A percentile compares a stretch with the other conserved stretches of the same genome.
These are phyloP conservation scores for Fusarium sulawesiense DNA, from an alignment of 2,329 filamentous ascomycete genomes.

Conservation along the genomic window DNA sequence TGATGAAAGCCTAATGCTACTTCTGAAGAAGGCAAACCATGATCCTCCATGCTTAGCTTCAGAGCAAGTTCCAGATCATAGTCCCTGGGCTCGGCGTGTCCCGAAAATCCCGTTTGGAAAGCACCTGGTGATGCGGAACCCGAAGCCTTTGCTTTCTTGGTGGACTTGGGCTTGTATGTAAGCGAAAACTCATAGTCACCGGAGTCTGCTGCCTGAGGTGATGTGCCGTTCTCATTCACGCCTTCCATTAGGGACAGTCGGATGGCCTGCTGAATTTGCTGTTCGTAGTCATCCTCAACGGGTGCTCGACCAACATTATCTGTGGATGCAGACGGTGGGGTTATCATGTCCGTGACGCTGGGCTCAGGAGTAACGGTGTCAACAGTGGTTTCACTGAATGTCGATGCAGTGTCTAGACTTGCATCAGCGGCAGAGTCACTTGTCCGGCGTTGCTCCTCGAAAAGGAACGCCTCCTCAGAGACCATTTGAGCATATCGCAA, in stretches of 20 bases:
- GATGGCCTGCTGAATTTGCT: slow-evolving; percentile 71
- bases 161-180: slow-evolving; percentile 58
- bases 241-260: slow-evolving; percentile 70
- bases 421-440: slow-evolving; percentile 64
- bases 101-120: slow-evolving; percentile 48
- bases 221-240: slow-evolving; percentile 59
- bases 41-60: slow-evolving; percentile 69
- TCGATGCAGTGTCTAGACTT: slow-evolving; percentile 58
- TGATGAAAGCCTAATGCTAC: slow-evolving; percentile 27
- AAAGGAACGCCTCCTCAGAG: slow-evolving; percentile 68
- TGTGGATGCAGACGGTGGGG: slow-evolving; percentile 32
- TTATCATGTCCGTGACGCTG: slow-evolving; percentile 59
- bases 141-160: slow-evolving; percentile 56
- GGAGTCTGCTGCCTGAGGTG: slow-evolving; percentile 58
- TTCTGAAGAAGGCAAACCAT: slow-evolving; percentile 47
- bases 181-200: slow-evolving; percentile 65
- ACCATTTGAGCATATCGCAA: slow-evolving; percentile 74
- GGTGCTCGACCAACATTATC: slow-evolving; percentile 17
- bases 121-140: slow-evolving; percentile 50
- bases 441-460: slow-evolving; percentile 67
- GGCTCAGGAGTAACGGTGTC: slow-evolving; percentile 67
- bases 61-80: slow-evolving; percentile 71
- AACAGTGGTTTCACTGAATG: slow-evolving; percentile 53
- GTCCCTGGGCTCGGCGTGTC: slow-evolving; percentile 51
- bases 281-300: slow-evolving; percentile 66